These are phyloP conservation scores for Laburnicola sp. DNA, from an alignment of 2,329 filamentous ascomycete genomes.

Conservation along the genomic window DNA sequence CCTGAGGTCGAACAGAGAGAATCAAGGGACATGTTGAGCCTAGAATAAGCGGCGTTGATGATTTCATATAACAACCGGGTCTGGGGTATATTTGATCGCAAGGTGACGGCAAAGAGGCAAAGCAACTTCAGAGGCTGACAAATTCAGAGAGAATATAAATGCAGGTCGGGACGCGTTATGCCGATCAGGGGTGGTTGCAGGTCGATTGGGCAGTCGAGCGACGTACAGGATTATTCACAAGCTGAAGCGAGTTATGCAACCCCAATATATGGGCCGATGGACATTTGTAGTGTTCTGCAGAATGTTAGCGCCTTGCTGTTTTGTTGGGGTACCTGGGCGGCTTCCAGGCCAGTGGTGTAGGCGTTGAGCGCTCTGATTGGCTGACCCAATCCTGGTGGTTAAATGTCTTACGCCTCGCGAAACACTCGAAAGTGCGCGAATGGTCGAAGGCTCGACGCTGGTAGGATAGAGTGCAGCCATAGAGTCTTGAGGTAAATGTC, in stretches of 20 bases:
- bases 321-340: conserved; percentile 35
- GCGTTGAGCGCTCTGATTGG: conserved; percentile 33
- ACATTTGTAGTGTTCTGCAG: conserved; percentile 1
- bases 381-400: conserved; percentile 14
- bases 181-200: too few relatives aligned
- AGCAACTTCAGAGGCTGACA: too few relatives aligned
- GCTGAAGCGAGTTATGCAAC: background rate
- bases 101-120: too few relatives aligned
- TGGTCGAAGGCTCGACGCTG: conserved; percentile 5
- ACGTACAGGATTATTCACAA: background rate
- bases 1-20: too few relatives aligned
- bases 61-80: too few relatives aligned
- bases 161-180: too few relatives aligned
- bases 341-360: conserved; percentile 23
- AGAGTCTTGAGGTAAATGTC: background rate
- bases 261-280: background rate
- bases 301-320: conserved; percentile 16
- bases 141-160: too few relatives aligned
- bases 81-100: too few relatives aligned
- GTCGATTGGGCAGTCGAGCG: background rate
- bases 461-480: conserved; percentile 1
- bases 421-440: conserved; percentile 12
- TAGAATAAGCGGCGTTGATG: too few relatives aligned
- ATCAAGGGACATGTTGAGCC: too few relatives aligned
- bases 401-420: conserved; percentile 33